Evolutionary conservation across 2,329 filamentous ascomycete species (phyloP), one percentile per base, ranked within the genome.

Genomic region (Phyllosticta citrichinensis): DNA sequence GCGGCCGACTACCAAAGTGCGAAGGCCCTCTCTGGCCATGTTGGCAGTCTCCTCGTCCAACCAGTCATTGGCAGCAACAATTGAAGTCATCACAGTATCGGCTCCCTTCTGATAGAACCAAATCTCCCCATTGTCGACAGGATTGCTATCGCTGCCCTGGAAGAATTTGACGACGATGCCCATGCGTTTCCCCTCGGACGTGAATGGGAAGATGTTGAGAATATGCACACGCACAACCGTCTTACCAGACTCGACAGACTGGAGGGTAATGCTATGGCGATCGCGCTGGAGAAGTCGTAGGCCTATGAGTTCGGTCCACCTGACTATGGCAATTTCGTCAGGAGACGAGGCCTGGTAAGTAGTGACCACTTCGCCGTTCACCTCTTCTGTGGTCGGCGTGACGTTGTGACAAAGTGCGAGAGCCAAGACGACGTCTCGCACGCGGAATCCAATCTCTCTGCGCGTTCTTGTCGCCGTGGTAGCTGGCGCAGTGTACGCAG

Each of bases 61-160:
- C 95, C 94, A 99, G 76, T 99, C 94, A 70, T 97, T 99, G 19
- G 92, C 85, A 8, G 88, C 90, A 40, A 99, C 94, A 65, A 99
- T 97, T 2, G 87, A 83, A n/a, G 87, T 84, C 95, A 99, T 99
- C 65, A 99, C 93, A 0, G 94, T 97, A 72, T 99, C 95, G 2
- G 94, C 95, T 63, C 94, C 94, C 75, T 99, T 99, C 69, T 99
- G 92, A 70, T 93, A 97, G 76, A 99, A 99, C 89, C 93, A 97
- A 30, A 97, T 93, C 70, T 97, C 93, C 14, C 88, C 86, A 1
- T 81, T 77, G 2, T 80, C 71, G 0, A 75, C 68, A 1, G 81
- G 76, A 1, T 79, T 78, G 3, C 65, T 64, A 19, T 66, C 63
- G 0, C 71, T 64, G 2, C 71, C 70, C 17, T 70, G 71, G 27